phyloP scores from a whole-genome alignment of 148 eudicot genomes.

The Vaccinium myrtillus region DNA sequence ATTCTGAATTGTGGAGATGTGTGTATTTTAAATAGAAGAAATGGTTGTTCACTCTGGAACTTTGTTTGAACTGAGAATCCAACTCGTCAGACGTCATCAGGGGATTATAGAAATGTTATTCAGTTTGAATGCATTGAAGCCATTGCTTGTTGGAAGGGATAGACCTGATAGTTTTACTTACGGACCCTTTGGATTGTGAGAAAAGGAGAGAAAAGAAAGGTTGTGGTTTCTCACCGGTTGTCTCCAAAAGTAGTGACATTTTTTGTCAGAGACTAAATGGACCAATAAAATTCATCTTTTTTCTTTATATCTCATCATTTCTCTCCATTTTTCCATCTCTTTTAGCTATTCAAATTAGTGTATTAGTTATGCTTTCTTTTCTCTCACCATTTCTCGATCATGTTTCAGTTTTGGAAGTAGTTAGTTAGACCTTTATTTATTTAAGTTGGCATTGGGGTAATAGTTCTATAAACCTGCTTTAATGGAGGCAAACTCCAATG shows the following conservation, averaged over 20 bases:
- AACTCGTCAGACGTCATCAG: not conserved
- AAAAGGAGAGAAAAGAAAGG: not conserved
- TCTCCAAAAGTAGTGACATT: too few species aligned
- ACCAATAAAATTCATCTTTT: not conserved
- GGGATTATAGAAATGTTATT: not conserved
- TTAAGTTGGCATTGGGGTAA: not conserved
- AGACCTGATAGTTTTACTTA: not conserved
- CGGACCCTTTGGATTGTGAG: not conserved
- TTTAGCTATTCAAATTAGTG: not conserved
- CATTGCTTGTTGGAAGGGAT: not conserved
- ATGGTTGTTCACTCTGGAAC: not conserved
- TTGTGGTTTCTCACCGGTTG: too few species aligned
- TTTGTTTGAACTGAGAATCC: not conserved
- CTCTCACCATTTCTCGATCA: not conserved
- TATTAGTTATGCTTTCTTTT: not conserved
- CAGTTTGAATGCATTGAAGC: not conserved
- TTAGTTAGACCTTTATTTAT: not conserved
- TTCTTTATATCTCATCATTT: not conserved
- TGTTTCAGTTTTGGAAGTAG: constrained; percentile 6
- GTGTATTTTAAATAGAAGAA: not conserved
- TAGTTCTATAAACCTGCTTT: not conserved
- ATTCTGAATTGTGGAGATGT: not conserved
- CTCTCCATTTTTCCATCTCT: not conserved
- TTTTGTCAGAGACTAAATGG: not conserved
- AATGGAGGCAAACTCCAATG: not conserved